Conservation (phyloP, 73 alveolate genomes). For the Paramecium pentaurelia region DNA sequence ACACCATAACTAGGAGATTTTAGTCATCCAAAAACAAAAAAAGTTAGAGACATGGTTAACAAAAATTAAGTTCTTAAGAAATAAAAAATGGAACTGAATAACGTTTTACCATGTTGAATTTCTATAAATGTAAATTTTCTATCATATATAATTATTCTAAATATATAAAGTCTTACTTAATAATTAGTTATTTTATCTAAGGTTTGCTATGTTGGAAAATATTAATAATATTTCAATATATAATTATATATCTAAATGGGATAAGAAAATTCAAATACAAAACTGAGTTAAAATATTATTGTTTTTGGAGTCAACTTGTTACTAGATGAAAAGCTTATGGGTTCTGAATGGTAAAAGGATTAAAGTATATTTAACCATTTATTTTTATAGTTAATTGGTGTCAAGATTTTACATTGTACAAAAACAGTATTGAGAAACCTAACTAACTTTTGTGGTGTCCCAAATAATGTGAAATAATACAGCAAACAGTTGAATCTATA, state of each 20-base stretch:
- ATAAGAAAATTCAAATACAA: background rate
- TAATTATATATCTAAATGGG: background rate
- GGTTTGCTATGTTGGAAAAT: background rate
- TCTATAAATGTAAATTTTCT: too few species aligned
- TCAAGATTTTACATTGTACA: background rate
- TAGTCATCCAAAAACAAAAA: background rate
- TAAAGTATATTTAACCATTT: background rate
- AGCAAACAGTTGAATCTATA: conserved; percentile 5
- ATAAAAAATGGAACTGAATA: background rate
- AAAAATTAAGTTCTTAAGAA: background rate
- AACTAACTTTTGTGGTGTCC: background rate
- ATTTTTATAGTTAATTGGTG: background rate
- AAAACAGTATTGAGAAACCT: background rate
- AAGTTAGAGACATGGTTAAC: background rate
- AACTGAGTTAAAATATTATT: background rate
- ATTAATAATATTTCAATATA: too few species aligned
- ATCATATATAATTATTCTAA: too few species aligned
- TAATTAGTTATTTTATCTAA: too few species aligned
- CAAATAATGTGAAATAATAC: background rate
- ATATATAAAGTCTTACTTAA: too few species aligned
- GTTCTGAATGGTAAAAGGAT: conserved; percentile 13
- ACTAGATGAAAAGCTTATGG: background rate
- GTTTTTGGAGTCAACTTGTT: background rate
- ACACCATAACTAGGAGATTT: background rate
- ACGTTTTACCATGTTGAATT: background rate